Percentiles rank a stretch among this genome's conserved stretches.
These are phyloP conservation scores for Canna indica DNA, from an alignment of 176 grass and related monocot genomes.

Conservation along the genomic window DNA sequence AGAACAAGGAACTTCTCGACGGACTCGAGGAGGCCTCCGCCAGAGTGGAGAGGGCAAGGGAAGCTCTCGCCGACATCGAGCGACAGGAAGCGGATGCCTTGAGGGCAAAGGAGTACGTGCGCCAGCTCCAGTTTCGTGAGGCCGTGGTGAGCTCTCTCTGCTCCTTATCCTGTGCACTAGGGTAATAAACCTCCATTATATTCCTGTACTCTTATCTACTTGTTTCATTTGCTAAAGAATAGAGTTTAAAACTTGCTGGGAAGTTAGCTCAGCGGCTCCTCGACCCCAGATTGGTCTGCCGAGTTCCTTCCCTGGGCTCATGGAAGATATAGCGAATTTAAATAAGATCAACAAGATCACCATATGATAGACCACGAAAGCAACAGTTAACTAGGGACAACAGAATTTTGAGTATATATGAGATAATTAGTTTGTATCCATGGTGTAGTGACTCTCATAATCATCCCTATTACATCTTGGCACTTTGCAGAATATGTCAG, in stretches of 20 bases:
- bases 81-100: conserved; percentile 44
- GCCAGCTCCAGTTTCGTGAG: conserved; percentile 44
- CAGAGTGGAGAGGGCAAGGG: conserved; percentile 66
- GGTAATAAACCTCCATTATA: not conserved
- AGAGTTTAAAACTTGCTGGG: not conserved
- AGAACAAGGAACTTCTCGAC: conserved; percentile 54
- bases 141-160: conserved; percentile 39
- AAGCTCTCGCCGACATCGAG: conserved; percentile 58
- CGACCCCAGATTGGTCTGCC: too few relatives aligned
- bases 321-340: too few relatives aligned
- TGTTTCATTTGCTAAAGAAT: not conserved
- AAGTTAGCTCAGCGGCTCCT: too few relatives aligned
- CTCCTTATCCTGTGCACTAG: not conserved
- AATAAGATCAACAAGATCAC: too few relatives aligned
- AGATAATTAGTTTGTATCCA: too few relatives aligned
- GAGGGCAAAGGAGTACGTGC: conserved; percentile 46
- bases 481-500: too few relatives aligned
- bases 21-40: conserved; percentile 63
- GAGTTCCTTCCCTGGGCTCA: too few relatives aligned
- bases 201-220: not conserved
- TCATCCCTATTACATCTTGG: too few relatives aligned
- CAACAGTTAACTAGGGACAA: too few relatives aligned
- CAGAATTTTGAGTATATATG: too few relatives aligned
- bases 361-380: too few relatives aligned
- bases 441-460: too few relatives aligned